These are phyloP conservation scores for Clohesyomyces aquaticus DNA, from an alignment of 495 filamentous ascomycete species.

Conservation along the genomic window DNA sequence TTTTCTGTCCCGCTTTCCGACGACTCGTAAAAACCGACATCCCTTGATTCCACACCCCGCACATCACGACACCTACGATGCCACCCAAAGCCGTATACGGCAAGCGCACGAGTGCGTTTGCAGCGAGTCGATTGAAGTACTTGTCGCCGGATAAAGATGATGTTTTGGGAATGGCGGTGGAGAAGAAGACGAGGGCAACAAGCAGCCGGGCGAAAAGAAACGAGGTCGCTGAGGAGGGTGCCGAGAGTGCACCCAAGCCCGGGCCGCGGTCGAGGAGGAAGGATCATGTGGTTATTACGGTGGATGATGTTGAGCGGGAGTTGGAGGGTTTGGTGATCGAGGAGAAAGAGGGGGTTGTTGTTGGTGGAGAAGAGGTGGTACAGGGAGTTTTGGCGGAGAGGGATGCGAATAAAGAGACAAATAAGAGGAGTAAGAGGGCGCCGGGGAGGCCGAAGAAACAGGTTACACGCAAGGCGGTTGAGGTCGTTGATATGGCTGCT, in stretches of 20 bases:
- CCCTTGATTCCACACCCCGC: neutral
- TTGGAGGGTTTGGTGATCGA: conserved; percentile 10
- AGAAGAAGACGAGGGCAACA: neutral
- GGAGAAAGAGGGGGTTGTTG: neutral
- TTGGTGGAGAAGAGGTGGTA: neutral
- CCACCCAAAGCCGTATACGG: conserved; percentile 45
- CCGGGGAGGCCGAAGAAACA: too few species aligned
- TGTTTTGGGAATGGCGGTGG: neutral
- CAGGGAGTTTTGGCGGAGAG: neutral
- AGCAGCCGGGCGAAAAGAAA: neutral
- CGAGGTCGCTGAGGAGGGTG: too few species aligned
- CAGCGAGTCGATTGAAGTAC: conserved; percentile 17
- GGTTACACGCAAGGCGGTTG: too few species aligned
- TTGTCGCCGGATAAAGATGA: conserved; percentile 31
- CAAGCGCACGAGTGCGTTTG: conserved; percentile 38
- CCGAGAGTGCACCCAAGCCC: too few species aligned
- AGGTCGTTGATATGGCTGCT: too few species aligned
- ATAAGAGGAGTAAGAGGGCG: neutral
- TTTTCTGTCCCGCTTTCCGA: too few species aligned
- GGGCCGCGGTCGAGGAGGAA: neutral
- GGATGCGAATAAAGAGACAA: neutral
- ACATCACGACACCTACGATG: conserved; percentile 27
- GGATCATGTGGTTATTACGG: neutral
- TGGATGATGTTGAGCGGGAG: conserved; percentile 1
- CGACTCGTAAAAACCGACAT: neutral